Evolutionary conservation across 345 rosid species (phyloP).

Genomic region (Crucihimalaya himalaica): DNA sequence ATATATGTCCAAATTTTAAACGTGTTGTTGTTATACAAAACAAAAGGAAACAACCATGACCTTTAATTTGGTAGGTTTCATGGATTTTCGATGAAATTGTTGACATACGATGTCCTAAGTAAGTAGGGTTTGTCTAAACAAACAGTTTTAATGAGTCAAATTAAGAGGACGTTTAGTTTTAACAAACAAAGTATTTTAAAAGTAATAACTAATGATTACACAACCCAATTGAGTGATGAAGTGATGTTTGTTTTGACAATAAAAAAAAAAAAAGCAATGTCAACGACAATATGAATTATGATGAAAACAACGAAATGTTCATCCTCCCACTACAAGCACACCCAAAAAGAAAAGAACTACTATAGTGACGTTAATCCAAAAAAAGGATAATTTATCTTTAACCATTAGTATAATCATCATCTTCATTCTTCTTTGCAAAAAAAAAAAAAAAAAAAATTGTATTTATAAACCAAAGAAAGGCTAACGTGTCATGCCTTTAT

Average conservation of each 20-base stretch:
- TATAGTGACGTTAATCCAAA: conserved; percentile 17
- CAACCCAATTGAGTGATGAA: conserved; percentile 8
- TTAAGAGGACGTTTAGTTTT: conserved; percentile 28
- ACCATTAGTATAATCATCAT: conserved; percentile 29
- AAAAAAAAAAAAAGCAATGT: conserved; percentile 25
- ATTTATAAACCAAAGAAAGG: not conserved
- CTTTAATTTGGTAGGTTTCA: conserved; percentile 4
- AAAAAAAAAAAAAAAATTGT: not conserved
- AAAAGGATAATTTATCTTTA: conserved; percentile 4
- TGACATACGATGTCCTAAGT: conserved; percentile 11
- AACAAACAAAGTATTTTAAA: not conserved
- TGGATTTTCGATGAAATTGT: conserved; percentile 11
- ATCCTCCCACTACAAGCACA: conserved; percentile 41
- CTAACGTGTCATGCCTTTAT: conserved; percentile 36
- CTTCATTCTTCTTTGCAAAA: not conserved
- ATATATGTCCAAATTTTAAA: not conserved
- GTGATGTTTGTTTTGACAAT: conserved; percentile 29
- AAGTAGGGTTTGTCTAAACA: not conserved
- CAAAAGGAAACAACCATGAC: conserved; percentile 14
- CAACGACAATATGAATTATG: conserved; percentile 39
- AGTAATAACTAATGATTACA: conserved; percentile 25
- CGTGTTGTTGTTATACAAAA: conserved; percentile 13
- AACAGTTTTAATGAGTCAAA: conserved; percentile 22
- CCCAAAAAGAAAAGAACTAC: not conserved
- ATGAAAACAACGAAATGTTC: conserved; percentile 28